Base-by-base conservation (phyloP, 2,329 filamentous ascomycete species). In the Akanthomyces dipterigenus region DNA sequence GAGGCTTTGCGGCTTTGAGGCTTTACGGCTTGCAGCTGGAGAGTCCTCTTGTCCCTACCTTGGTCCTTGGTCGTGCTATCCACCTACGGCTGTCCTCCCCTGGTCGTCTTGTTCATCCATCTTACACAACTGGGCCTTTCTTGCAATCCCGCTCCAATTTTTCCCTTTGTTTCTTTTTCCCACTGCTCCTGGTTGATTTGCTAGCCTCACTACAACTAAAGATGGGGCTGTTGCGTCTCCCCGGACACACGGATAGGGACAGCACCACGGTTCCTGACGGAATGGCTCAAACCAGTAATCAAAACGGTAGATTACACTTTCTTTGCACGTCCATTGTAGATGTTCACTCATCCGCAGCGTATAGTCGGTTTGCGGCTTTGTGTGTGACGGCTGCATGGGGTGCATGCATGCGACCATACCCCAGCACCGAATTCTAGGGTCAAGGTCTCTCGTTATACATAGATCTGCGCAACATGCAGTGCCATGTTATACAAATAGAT, bases 1-100 rank as follows among this genome's bases (percentile, higher is more conserved):
- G 55, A 26, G 55, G 55, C 55, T 57, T 59, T 40, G 24, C 26
- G 42, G n/a, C n/a, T 56, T 53, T 58, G 55, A 26, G 55, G 55
- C 55, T 57, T 59, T 40, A 18, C 26, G 42, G 54, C 54, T 55
- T 55, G 54, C 54, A 59, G 55, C 55, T 51, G 22, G 22, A 42
- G 24, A 50, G 4, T 20, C 22, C n/a, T 31, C 11, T 50, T 22
- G 34, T 22, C 36, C 40, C 46, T 59, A 9, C 36, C 26, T 34
- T 59, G 14, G 22, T 5, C 18, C 38, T 51, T 43, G 34, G 34
- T 50, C 28, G 14, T 36, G 24, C 20, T 51, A 59, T 51, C 56
- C 56, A 59, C 56, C 31, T 36, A 26, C 38, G 18, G n/a, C n/a
- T 12, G 46, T 34, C 42, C 31, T 53, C 18, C 38, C 46, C 56